These are phyloP conservation scores for Lablab purpureus DNA, from an alignment of 306 rosid species.

Conservation along the genomic window DNA sequence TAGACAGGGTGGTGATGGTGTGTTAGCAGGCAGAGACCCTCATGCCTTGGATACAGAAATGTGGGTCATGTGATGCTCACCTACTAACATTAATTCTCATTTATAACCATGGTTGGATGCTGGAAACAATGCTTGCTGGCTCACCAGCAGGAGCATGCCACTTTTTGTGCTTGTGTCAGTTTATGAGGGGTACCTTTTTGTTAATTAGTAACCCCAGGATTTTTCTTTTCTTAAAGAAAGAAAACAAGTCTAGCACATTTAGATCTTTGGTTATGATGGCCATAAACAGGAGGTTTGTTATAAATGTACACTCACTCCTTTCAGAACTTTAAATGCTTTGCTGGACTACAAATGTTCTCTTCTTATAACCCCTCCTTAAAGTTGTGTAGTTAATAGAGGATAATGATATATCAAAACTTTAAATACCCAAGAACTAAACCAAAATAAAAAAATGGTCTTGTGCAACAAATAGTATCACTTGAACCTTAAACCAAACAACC, in stretches of 20 bases:
- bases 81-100: conserved; percentile 72
- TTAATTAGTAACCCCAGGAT: conserved; percentile 13
- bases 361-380: not conserved
- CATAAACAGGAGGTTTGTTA: conserved; percentile 38
- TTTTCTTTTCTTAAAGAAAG: not conserved
- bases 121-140: conserved; percentile 58
- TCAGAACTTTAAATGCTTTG: conserved; percentile 47
- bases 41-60: conserved; percentile 54
- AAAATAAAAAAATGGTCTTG: too few species aligned
- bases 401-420: not conserved
- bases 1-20: not conserved
- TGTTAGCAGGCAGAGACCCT: conserved; percentile 18
- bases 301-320: conserved; percentile 44
- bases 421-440: not conserved
- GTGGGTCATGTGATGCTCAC: conserved; percentile 65
- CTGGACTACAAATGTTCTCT: conserved; percentile 40
- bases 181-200: conserved; percentile 36
- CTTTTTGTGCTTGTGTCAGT: conserved; percentile 42
- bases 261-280: conserved; percentile 33
- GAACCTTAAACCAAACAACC: conserved; percentile 29
- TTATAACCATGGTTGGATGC: conserved; percentile 61
- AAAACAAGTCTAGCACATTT: conserved; percentile 22
- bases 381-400: conserved; percentile 13
- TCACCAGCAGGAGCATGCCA: conserved; percentile 42
- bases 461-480: conserved; percentile 13